A percentile compares a stretch with the other conserved stretches of the same genome.
These are phyloP conservation scores for Eremomyces bilateralis DNA, from an alignment of 495 filamentous ascomycete species.

Conservation along the genomic window DNA sequence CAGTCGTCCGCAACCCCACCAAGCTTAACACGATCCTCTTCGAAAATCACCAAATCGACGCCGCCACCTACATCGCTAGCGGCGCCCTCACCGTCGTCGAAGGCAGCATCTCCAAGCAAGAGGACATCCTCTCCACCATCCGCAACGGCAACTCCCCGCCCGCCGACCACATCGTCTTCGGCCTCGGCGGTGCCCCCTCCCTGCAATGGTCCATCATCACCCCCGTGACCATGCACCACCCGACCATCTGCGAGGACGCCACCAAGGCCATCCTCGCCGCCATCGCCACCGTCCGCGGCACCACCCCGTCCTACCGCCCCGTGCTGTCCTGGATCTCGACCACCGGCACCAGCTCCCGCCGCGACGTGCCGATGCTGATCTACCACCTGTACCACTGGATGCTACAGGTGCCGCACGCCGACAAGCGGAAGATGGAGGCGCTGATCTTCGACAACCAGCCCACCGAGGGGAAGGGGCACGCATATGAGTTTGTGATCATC, in stretches of 20 bases:
- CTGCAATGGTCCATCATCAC: constrained; percentile 11
- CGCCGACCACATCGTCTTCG: constrained; percentile 17
- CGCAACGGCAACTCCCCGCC: constrained; percentile 6
- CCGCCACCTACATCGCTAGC: constrained; percentile 6
- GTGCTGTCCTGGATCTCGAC: constrained; percentile 28
- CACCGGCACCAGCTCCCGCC: constrained; percentile 26
- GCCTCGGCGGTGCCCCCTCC: constrained; percentile 14
- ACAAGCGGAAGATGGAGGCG: constrained; percentile 40
- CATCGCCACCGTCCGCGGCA: constrained; percentile 14
- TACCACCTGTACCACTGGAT: constrained; percentile 28
- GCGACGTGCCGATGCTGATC: constrained; percentile 31
- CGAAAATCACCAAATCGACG: constrained; percentile 14
- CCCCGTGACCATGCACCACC: constrained; percentile 27
- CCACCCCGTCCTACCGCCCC: too few relatives aligned
- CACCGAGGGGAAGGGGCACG: constrained; percentile 1
- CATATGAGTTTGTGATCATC: constrained; percentile 26
- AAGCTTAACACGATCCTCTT: constrained; percentile 31
- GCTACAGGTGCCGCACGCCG: constrained; percentile 29
- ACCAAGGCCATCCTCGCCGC: constrained; percentile 26
- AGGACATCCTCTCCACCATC: constrained; percentile 11
- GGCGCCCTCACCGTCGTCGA: constrained; percentile 16
- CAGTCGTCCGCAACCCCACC: constrained; percentile 33
- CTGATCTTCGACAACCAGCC: constrained; percentile 4
- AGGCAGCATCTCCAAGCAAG: constrained; percentile 13
- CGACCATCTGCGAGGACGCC: constrained; percentile 32